These are phyloP conservation scores for Diaporthe citriasiana DNA, from an alignment of 2,329 filamentous ascomycete species.

Conservation along the genomic window DNA sequence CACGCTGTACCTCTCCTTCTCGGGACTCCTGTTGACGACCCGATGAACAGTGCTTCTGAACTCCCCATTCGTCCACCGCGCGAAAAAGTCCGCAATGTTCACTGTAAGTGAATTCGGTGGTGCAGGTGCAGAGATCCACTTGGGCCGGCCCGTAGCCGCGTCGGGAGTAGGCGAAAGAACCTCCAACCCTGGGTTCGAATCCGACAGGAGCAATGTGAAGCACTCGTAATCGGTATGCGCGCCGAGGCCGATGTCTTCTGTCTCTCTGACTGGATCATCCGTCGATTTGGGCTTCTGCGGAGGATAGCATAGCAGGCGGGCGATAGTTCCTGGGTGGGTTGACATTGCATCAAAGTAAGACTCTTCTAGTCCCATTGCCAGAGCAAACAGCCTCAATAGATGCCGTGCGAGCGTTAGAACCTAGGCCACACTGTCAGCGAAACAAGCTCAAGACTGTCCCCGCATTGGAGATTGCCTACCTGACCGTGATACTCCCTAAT, in stretches of 20 bases:
- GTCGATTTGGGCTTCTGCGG: constrained; percentile 19
- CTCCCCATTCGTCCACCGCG: constrained; percentile 41
- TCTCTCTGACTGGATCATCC: not conserved
- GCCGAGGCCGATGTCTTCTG: constrained; percentile 27
- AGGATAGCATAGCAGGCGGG: constrained; percentile 38
- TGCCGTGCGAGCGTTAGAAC: constrained; percentile 38
- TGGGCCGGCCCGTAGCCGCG: constrained; percentile 7
- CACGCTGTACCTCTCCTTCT: constrained; percentile 37
- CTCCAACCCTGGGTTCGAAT: constrained; percentile 34
- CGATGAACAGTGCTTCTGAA: constrained; percentile 39
- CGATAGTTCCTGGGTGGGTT: constrained; percentile 44
- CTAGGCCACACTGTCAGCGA: not conserved
- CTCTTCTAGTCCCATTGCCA: constrained; percentile 41
- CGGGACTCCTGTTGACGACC: constrained; percentile 26
- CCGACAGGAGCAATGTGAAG: constrained; percentile 38
- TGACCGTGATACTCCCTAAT: constrained; percentile 37
- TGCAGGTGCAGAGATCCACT: constrained; percentile 44
- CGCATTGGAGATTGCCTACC: not conserved
- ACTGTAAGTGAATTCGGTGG: constrained; percentile 35
- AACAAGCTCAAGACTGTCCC: not conserved
- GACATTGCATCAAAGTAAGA: constrained; percentile 48
- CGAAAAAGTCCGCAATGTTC: constrained; percentile 42
- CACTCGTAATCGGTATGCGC: constrained; percentile 41
- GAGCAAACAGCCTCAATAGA: constrained; percentile 42
- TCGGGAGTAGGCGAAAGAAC: constrained; percentile 32